These are phyloP conservation scores for Orbilia quercus DNA, from an alignment of 2,329 filamentous ascomycete species.

Conservation along the genomic window DNA sequence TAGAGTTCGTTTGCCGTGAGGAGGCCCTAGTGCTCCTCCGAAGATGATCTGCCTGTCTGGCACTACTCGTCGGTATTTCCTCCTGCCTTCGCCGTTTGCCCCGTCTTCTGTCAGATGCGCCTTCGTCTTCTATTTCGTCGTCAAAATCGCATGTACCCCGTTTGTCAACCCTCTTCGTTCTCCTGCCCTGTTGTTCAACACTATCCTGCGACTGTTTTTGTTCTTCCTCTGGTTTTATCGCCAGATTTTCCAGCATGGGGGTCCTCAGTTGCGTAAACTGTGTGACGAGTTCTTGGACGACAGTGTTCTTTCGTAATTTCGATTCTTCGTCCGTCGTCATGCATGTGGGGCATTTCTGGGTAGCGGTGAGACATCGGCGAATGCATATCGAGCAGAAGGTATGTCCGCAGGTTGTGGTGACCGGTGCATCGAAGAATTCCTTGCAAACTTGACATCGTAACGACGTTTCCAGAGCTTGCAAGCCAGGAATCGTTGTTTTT, in stretches of 20 bases:
- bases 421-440: slow-evolving; percentile 93
- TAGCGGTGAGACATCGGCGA: slow-evolving; percentile 80
- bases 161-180: slow-evolving; percentile 17
- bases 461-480: slow-evolving; percentile 80
- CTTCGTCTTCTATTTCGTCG: slow-evolving; percentile 24
- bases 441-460: slow-evolving; percentile 98
- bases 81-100: slow-evolving; percentile 44
- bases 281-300: slow-evolving; percentile 84
- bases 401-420: slow-evolving; percentile 93
- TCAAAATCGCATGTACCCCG: slow-evolving; percentile 16
- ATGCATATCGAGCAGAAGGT: slow-evolving; percentile 98
- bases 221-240: slow-evolving; percentile 26
- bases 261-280: slow-evolving; percentile 70
- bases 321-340: slow-evolving; percentile 81
- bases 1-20: slow-evolving; percentile 38
- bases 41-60: neutral
- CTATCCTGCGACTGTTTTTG: slow-evolving; percentile 2
- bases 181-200: slow-evolving; percentile 4
- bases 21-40: slow-evolving; percentile 37
- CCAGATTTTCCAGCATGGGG: slow-evolving; percentile 57
- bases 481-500: slow-evolving; percentile 73
- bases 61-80: neutral
- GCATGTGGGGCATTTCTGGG: slow-evolving; percentile 90
- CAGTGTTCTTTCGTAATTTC: slow-evolving; percentile 84
- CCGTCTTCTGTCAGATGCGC: slow-evolving; percentile 2